These are phyloP conservation scores for Dendrobium huoshanense DNA, from an alignment of 106 monocot species.

Conservation along the genomic window DNA sequence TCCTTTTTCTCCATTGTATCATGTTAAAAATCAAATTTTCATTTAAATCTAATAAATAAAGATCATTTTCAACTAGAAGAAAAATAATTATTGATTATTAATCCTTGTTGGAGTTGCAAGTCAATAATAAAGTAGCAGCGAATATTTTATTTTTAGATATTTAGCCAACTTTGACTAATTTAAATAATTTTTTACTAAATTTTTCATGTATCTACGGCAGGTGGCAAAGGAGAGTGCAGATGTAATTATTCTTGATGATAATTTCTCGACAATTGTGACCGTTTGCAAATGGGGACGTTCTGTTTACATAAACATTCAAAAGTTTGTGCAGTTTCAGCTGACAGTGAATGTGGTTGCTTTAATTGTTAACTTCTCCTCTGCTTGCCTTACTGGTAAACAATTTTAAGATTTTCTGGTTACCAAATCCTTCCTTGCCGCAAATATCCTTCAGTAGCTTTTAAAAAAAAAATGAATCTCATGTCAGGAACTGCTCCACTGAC, in stretches of 20 bases:
- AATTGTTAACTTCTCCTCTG: constrained; percentile 86
- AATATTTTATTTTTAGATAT: background rate
- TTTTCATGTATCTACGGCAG: constrained; percentile 25
- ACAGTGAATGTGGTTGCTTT: constrained; percentile 94
- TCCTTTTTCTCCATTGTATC: too few species aligned
- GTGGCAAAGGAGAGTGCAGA: constrained; percentile 99
- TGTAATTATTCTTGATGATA: constrained; percentile 95
- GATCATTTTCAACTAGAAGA: background rate
- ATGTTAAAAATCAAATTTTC: too few species aligned
- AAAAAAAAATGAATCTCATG: background rate
- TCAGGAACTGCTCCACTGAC: constrained; percentile 84
- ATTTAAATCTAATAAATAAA: too few species aligned
- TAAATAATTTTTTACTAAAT: background rate
- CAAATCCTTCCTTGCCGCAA: background rate
- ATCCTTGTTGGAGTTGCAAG: background rate
- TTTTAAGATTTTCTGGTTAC: background rate
- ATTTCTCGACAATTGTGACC: constrained; percentile 93
- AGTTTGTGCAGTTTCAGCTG: constrained; percentile 96
- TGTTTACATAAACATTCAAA: constrained; percentile 95
- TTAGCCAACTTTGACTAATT: background rate
- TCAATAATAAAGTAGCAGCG: background rate
- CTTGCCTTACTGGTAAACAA: constrained; percentile 73
- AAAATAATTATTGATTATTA: background rate
- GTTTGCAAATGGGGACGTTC: constrained; percentile 98
- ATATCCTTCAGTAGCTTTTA: background rate